Percentiles rank a stretch among this genome's conserved stretches.
Evolutionary conservation across 2,329 filamentous ascomycete genomes (phyloP).

Genomic region (Scopulariopsis brevicaulis): DNA sequence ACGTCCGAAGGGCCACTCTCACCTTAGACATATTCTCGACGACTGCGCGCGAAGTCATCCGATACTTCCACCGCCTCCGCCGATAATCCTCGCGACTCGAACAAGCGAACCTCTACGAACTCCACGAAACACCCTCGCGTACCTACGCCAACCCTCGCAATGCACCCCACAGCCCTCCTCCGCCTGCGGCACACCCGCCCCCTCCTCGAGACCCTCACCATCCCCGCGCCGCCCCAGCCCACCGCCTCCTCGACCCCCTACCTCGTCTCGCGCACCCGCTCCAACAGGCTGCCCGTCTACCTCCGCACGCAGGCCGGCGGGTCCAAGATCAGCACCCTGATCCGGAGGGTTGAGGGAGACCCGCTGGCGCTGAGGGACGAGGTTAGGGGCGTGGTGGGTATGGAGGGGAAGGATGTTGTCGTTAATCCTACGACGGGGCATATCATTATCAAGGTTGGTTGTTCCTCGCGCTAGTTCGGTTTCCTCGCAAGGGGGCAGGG

Average conservation of each 20-base stretch:
- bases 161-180: conserved; percentile 3
- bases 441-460: conserved; percentile 59
- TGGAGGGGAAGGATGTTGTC: conserved; percentile 41
- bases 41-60: too few relatives aligned
- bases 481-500: too few relatives aligned
- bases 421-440: conserved; percentile 56
- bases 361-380: conserved; percentile 50
- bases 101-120: not conserved
- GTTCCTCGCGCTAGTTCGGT: not conserved
- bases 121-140: not conserved
- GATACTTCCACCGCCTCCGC: too few relatives aligned
- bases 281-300: conserved; percentile 68
- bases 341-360: conserved; percentile 76
- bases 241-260: conserved; percentile 56
- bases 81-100: not conserved
- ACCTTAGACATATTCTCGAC: too few relatives aligned
- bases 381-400: conserved; percentile 35
- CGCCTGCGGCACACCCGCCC: conserved; percentile 6
- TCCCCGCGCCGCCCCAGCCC: conserved; percentile 13
- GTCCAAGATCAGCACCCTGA: conserved; percentile 59
- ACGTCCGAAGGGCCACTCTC: too few relatives aligned
- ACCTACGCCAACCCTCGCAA: not conserved
- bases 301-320: conserved; percentile 61
- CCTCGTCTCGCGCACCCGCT: conserved; percentile 59
- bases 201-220: conserved; percentile 7